Conservation (phyloP, 805 yeast genomes). For the Monosporozyma unispora region DNA sequence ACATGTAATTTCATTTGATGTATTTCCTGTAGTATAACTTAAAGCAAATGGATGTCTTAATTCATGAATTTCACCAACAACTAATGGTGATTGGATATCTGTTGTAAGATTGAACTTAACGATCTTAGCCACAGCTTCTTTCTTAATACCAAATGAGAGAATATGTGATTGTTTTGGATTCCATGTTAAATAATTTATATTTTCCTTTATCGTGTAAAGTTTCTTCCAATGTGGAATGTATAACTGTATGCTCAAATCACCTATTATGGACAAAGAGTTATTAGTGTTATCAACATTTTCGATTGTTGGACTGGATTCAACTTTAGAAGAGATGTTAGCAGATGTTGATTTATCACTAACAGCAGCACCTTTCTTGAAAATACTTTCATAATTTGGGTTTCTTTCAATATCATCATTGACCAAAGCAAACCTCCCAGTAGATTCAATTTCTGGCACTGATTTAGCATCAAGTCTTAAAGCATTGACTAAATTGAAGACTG, state of each 20-base stretch:
- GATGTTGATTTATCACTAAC: slow-evolving; percentile 1
- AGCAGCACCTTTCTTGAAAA: slow-evolving; percentile 3
- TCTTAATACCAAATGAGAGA: slow-evolving; percentile 47
- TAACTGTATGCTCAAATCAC: not conserved
- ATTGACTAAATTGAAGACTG: slow-evolving; percentile 43
- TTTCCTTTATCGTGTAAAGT: slow-evolving; percentile 33
- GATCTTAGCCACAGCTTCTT: slow-evolving; percentile 38
- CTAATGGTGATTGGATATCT: not conserved
- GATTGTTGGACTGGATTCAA: not conserved
- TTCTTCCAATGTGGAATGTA: slow-evolving; percentile 5
- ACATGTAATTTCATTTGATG: slow-evolving; percentile 26
- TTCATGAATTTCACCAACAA: slow-evolving; percentile 6
- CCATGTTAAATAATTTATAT: slow-evolving; percentile 40
- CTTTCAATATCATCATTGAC: slow-evolving; percentile 11
- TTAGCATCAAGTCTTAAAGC: slow-evolving; percentile 40
- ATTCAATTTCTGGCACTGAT: slow-evolving; percentile 24
- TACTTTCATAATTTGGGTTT: not conserved
- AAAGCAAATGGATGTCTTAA: slow-evolving; percentile 32
- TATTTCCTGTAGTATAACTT: slow-evolving; percentile 12
- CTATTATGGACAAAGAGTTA: not conserved
- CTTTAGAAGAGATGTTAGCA: not conserved
- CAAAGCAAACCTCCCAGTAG: slow-evolving; percentile 29
- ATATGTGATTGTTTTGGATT: slow-evolving; percentile 40
- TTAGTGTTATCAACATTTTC: not conserved
- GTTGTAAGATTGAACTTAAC: slow-evolving; percentile 28